Evolutionary conservation across 805 yeast genomes (phyloP).

Genomic region (Yarrowia bubula): DNA sequence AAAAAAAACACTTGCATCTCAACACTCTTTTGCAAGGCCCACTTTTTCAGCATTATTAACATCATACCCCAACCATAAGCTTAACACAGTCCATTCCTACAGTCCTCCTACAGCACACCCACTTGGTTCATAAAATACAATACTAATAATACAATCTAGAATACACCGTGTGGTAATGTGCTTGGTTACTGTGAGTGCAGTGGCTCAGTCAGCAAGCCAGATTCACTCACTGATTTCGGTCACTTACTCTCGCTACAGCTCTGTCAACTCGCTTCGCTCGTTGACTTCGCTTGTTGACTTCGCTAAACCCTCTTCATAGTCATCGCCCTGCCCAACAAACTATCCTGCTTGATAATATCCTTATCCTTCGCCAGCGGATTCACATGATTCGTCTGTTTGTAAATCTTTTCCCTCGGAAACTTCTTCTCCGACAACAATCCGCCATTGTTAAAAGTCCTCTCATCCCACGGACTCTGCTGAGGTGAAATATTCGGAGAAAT

Average conservation of each 20-base stretch:
- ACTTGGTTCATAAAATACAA: background rate
- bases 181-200: no score
- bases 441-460: background rate
- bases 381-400: background rate
- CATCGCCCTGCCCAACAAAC: slow-evolving; percentile 14
- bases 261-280: no score
- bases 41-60: no score
- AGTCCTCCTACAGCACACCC: no score
- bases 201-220: no score
- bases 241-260: no score
- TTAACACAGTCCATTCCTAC: no score
- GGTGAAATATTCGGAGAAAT: background rate
- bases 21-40: no score
- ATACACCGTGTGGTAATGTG: background rate
- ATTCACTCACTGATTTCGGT: no score
- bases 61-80: no score
- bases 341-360: slow-evolving; percentile 25
- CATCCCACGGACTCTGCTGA: slow-evolving; percentile 2
- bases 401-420: slow-evolving; percentile 5
- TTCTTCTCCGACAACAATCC: slow-evolving; percentile 6
- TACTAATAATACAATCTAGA: background rate
- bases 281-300: no score
- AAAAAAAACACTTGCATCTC: no score
- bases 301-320: slow-evolving; percentile 4
- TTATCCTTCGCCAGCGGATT: slow-evolving; percentile 21